A percentile compares a stretch with the other conserved stretches of the same genome.
These are phyloP conservation scores for Metarhizium robertsii DNA, from an alignment of 2,329 filamentous ascomycete species.

Conservation along the genomic window DNA sequence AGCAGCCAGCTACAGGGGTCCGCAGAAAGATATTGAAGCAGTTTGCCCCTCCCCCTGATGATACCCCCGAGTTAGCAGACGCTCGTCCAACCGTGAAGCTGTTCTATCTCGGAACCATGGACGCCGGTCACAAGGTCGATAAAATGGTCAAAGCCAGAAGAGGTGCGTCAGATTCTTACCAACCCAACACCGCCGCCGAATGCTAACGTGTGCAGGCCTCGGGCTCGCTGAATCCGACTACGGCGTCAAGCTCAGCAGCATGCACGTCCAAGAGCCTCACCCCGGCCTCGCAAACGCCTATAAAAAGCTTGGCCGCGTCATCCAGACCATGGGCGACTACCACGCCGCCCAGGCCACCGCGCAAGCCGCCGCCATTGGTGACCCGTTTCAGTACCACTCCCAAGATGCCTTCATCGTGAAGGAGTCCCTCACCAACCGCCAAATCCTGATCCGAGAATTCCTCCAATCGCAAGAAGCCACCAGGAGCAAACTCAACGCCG, in stretches of 20 bases:
- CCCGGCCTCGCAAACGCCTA: slow-evolving; percentile 82
- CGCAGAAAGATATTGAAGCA: slow-evolving; percentile 94
- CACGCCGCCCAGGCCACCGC: slow-evolving; percentile 95
- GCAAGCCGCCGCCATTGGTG: slow-evolving; percentile 88
- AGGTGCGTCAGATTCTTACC: slow-evolving; percentile 43
- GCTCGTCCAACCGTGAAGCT: slow-evolving; percentile 87
- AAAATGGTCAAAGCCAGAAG: slow-evolving; percentile 84
- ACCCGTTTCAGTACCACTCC: slow-evolving; percentile 90
- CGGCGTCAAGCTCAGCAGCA: slow-evolving; percentile 76
- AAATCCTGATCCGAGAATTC: slow-evolving; percentile 90
- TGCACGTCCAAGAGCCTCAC: slow-evolving; percentile 87
- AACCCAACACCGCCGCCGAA: slow-evolving; percentile 5
- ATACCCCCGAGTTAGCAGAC: slow-evolving; percentile 87
- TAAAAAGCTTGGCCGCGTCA: slow-evolving; percentile 85
- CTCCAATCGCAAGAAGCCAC: slow-evolving; percentile 82
- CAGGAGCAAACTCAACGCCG: slow-evolving; percentile 72
- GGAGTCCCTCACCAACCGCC: slow-evolving; percentile 93
- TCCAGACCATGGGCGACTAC: slow-evolving; percentile 89
- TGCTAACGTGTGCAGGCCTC: slow-evolving; percentile 51
- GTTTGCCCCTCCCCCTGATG: slow-evolving; percentile 93
- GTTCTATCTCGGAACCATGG: slow-evolving; percentile 93
- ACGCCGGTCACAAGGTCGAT: slow-evolving; percentile 94
- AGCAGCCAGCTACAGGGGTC: slow-evolving; percentile 93
- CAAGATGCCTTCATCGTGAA: slow-evolving; percentile 96
- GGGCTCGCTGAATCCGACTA: slow-evolving; percentile 90